Conservation (phyloP, 163 green algal species). For the Smithsoniella earleae region DNA sequence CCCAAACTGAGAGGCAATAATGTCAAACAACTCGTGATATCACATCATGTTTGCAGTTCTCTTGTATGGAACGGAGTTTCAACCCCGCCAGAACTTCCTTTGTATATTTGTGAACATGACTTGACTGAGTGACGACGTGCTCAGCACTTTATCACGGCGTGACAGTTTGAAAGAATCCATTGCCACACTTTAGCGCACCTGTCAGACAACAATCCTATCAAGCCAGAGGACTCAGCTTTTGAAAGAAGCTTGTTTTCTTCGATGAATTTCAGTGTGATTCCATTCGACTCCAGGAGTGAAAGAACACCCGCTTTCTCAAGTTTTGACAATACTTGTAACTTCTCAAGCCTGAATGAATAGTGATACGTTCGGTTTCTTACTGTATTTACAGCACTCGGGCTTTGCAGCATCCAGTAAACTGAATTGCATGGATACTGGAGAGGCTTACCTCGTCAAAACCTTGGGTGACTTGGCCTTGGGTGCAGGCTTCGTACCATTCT, state of each 20-base stretch:
- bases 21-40: too few relatives aligned
- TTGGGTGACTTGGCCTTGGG: constrained; percentile 14
- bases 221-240: constrained; percentile 1
- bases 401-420: neutral
- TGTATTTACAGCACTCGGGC: neutral
- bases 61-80: too few relatives aligned
- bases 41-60: too few relatives aligned
- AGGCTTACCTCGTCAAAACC: constrained; percentile 15
- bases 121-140: neutral
- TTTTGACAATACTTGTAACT: constrained; percentile 3
- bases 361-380: neutral
- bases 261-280: constrained; percentile 25
- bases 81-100: too few relatives aligned
- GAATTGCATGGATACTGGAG: neutral
- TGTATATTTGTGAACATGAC: neutral
- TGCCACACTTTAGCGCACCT: neutral
- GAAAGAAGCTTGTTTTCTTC: constrained; percentile 28
- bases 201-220: neutral
- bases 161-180: neutral
- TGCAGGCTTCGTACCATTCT: constrained; percentile 1
- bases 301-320: constrained; percentile 16
- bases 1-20: too few relatives aligned
- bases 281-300: neutral
- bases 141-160: too few relatives aligned
- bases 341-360: neutral